Evolutionary conservation across 108 stramenopile genomes (phyloP).

Genomic region (Stephanodiscus triporus): DNA sequence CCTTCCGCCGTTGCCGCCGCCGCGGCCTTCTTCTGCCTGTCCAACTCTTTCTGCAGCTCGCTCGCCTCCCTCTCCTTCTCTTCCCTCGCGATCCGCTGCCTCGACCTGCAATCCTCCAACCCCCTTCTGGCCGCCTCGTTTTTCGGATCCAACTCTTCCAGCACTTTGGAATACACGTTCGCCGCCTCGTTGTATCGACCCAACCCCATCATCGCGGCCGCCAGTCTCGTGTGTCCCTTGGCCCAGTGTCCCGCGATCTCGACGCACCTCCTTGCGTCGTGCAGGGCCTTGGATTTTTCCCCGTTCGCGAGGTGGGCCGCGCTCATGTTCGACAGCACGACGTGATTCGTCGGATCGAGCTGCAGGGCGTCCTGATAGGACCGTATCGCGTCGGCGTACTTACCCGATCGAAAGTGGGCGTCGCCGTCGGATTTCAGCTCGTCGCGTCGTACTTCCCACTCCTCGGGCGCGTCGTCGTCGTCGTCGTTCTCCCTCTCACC

Average conservation of each 20-base stretch:
- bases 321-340: slow-evolving; percentile 75
- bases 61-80: slow-evolving; percentile 46
- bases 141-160: slow-evolving; percentile 54
- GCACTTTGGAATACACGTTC: slow-evolving; percentile 58
- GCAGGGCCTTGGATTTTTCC: slow-evolving; percentile 75
- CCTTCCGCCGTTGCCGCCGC: slow-evolving; percentile 26
- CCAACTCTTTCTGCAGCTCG: slow-evolving; percentile 39
- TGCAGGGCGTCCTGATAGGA: slow-evolving; percentile 69
- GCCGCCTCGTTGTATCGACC: slow-evolving; percentile 69
- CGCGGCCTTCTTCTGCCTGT: slow-evolving; percentile 45
- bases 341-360: slow-evolving; percentile 67
- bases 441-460: slow-evolving; percentile 86
- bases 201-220: slow-evolving; percentile 74
- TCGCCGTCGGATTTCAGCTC: slow-evolving; percentile 66
- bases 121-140: slow-evolving; percentile 71
- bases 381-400: slow-evolving; percentile 63
- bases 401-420: slow-evolving; percentile 64
- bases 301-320: slow-evolving; percentile 81
- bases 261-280: slow-evolving; percentile 72
- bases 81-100: slow-evolving; percentile 29
- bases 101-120: slow-evolving; percentile 58
- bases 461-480: slow-evolving; percentile 43
- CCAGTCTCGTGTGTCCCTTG: slow-evolving; percentile 80
- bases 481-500: slow-evolving; percentile 14
- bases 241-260: slow-evolving; percentile 43